phyloP scores from a whole-genome alignment of 768 basidiomycete genomes.

The Lactarius quietus region DNA sequence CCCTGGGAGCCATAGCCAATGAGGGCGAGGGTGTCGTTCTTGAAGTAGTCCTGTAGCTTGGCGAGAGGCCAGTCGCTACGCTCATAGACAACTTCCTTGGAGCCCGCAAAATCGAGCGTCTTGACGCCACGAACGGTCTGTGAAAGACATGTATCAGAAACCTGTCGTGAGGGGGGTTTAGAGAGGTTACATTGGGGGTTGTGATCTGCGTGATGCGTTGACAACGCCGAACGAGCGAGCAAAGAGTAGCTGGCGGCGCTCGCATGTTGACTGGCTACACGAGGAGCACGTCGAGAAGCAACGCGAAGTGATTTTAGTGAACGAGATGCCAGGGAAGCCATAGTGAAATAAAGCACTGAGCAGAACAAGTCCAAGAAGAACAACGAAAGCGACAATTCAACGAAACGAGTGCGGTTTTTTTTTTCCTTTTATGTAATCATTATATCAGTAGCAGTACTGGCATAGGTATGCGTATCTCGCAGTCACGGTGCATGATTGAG shows the following conservation, averaged over 20 bases:
- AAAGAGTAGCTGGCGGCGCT: slow-evolving; percentile 66
- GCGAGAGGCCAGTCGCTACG: slow-evolving; percentile 96
- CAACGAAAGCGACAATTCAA: not conserved
- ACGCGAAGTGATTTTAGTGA: slow-evolving; percentile 62
- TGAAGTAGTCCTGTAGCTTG: slow-evolving; percentile 99
- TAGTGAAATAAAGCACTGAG: slow-evolving; percentile 26
- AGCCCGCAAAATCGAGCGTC: slow-evolving; percentile 95
- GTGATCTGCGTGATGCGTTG: slow-evolving; percentile 27
- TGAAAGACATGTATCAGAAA: slow-evolving; percentile 8
- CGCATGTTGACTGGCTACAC: slow-evolving; percentile 39
- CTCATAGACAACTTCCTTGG: slow-evolving; percentile 91
- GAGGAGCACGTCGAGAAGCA: slow-evolving; percentile 63
- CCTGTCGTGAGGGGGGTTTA: not conserved
- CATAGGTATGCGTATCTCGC: too few species aligned
- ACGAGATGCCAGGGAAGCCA: slow-evolving; percentile 66
- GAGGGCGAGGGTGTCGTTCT: slow-evolving; percentile 97
- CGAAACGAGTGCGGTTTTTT: not conserved
- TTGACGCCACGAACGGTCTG: slow-evolving; percentile 78
- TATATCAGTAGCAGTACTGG: too few species aligned
- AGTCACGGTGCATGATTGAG: too few species aligned
- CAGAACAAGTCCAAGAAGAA: not conserved
- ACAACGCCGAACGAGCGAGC: slow-evolving; percentile 38
- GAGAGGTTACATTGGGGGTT: not conserved
- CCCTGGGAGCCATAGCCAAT: slow-evolving; percentile 99
- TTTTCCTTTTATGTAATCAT: not conserved